Evolutionary conservation across 495 filamentous ascomycete genomes (phyloP).

Genomic region (Penicillium maclennaniae): DNA sequence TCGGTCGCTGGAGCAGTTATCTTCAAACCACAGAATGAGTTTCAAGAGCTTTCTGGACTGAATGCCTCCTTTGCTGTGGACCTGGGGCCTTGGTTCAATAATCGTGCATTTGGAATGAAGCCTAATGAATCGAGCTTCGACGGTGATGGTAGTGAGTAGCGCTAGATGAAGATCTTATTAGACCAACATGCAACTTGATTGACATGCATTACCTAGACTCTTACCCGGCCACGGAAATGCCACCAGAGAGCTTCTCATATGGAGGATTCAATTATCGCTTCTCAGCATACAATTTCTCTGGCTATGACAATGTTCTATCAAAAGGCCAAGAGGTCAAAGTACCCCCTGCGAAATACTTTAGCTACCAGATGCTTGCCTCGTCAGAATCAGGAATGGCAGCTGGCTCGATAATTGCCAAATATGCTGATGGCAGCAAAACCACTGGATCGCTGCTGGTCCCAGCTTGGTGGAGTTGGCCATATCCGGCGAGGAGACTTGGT

Average conservation of each 20-base stretch:
- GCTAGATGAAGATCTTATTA: not conserved
- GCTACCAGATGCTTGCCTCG: conserved; percentile 45
- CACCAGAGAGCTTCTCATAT: conserved; percentile 36
- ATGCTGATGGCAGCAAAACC: conserved; percentile 40
- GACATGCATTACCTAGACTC: conserved; percentile 22
- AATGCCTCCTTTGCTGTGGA: conserved; percentile 24
- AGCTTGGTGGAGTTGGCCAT: conserved; percentile 47
- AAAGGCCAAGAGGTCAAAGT: conserved; percentile 40
- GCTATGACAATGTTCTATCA: conserved; percentile 43
- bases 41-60: conserved; percentile 1
- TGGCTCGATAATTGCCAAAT: conserved; percentile 45
- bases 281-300: conserved; percentile 40
- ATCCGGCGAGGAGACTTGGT: conserved; percentile 48
- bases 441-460: conserved; percentile 41
- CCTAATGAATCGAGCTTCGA: conserved; percentile 44
- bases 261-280: conserved; percentile 45
- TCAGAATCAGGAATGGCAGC: conserved; percentile 41
- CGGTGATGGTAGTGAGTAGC: conserved; percentile 23
- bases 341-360: conserved; percentile 35
- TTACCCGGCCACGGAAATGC: conserved; percentile 42
- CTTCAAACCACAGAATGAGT: conserved; percentile 27
- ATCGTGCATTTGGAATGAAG: conserved; percentile 40
- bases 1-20: conserved; percentile 4
- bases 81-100: conserved; percentile 37
- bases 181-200: not conserved